These are phyloP conservation scores for Glycine soja DNA, from an alignment of 306 rosid genomes.

Conservation along the genomic window DNA sequence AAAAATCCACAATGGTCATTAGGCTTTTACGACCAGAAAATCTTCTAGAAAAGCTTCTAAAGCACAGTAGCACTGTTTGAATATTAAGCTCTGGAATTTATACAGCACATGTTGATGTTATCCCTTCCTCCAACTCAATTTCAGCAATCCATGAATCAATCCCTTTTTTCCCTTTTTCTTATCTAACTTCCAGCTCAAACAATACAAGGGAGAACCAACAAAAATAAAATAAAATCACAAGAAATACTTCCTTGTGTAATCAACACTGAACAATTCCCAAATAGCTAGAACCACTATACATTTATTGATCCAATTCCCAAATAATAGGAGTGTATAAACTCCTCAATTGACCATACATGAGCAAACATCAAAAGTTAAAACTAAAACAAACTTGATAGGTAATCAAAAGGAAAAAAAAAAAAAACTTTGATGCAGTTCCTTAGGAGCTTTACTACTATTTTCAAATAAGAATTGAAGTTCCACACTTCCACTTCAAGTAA, in stretches of 20 bases:
- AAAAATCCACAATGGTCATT: neutral
- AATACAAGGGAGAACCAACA: neutral
- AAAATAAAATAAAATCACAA: slow-evolving; percentile 2
- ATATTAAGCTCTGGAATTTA: neutral
- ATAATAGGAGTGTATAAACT: too few relatives aligned
- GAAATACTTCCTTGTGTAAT: neutral
- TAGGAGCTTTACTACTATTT: too few relatives aligned
- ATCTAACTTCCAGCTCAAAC: neutral
- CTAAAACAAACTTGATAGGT: too few relatives aligned
- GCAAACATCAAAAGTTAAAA: too few relatives aligned
- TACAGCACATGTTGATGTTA: neutral
- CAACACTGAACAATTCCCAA: neutral
- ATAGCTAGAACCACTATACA: neutral
- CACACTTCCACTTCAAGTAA: too few relatives aligned
- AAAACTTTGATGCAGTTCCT: too few relatives aligned
- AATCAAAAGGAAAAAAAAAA: too few relatives aligned
- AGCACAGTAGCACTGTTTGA: neutral
- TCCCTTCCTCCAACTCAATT: slow-evolving; percentile 10
- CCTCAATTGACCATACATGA: too few relatives aligned
- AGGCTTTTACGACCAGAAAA: neutral
- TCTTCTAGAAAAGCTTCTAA: neutral
- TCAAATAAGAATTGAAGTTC: too few relatives aligned
- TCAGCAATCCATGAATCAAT: neutral
- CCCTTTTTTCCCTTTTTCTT: neutral
- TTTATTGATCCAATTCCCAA: too few relatives aligned